phyloP scores from a whole-genome alignment of 192 early-diverging fungal species.

The Backusella liffmaniae region DNA sequence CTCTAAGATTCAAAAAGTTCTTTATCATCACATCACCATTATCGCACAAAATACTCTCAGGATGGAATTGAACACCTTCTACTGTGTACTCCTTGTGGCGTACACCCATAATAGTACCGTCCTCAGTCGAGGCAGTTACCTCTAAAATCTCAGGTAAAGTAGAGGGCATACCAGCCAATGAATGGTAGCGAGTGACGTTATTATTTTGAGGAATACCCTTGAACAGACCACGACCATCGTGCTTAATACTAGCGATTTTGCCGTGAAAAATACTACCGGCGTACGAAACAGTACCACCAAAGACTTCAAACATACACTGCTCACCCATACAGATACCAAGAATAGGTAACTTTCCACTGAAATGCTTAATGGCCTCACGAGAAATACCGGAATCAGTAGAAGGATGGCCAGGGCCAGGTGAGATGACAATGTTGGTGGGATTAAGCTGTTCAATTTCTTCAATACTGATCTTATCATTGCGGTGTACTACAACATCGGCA shows the following conservation, averaged over 20 bases:
- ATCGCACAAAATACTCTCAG: slow-evolving; percentile 95
- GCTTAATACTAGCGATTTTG: slow-evolving; percentile 87
- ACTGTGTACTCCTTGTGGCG: slow-evolving; percentile 87
- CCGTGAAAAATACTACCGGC: slow-evolving; percentile 98
- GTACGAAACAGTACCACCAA: slow-evolving; percentile 87
- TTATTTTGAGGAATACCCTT: slow-evolving; percentile 81
- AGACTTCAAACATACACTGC: slow-evolving; percentile 97
- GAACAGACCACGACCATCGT: slow-evolving; percentile 91
- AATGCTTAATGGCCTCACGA: slow-evolving; percentile 79
- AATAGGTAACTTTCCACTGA: slow-evolving; percentile 94
- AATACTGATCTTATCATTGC: slow-evolving; percentile 93
- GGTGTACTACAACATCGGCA: slow-evolving; percentile 87
- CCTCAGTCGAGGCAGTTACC: slow-evolving; percentile 82
- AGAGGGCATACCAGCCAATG: slow-evolving; percentile 80
- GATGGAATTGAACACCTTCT: slow-evolving; percentile 98
- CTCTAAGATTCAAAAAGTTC: slow-evolving; percentile 88
- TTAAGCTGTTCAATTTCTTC: slow-evolving; percentile 78
- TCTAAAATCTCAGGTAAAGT: slow-evolving; percentile 84
- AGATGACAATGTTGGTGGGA: slow-evolving; percentile 94
- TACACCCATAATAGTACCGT: slow-evolving; percentile 92
- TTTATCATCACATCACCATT: slow-evolving; percentile 82
- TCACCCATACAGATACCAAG: slow-evolving; percentile 97
- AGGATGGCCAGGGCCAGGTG: slow-evolving; percentile 96
- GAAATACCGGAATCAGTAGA: slow-evolving; percentile 88
- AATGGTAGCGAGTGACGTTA: slow-evolving; percentile 94